These are phyloP conservation scores for Rhodotorula sp. DNA, from an alignment of 1,284 basidiomycete species.

Conservation along the genomic window DNA sequence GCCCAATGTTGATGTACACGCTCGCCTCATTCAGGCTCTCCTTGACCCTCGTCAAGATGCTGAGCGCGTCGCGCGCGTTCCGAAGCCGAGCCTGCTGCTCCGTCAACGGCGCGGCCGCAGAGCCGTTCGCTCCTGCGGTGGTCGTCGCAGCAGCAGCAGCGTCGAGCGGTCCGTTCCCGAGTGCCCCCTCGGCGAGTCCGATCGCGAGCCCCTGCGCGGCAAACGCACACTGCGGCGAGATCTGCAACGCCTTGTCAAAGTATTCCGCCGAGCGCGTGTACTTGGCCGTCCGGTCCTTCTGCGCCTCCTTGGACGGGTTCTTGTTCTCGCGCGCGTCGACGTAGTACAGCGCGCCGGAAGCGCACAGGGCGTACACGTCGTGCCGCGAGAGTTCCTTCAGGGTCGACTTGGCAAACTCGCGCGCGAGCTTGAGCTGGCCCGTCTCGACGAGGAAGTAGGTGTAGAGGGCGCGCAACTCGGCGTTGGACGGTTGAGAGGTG, in stretches of 20 bases:
- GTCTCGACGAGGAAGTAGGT: slow-evolving; percentile 78
- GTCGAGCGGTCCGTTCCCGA: slow-evolving; percentile 58
- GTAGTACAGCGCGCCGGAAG: slow-evolving; percentile 80
- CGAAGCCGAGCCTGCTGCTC: slow-evolving; percentile 61
- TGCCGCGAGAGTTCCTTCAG: slow-evolving; percentile 71
- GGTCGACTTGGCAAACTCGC: slow-evolving; percentile 80
- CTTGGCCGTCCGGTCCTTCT: slow-evolving; percentile 65
- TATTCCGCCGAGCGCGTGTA: slow-evolving; percentile 82
- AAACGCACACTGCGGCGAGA: slow-evolving; percentile 79
- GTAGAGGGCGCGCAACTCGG: slow-evolving; percentile 76
- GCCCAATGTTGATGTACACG: slow-evolving; percentile 91
- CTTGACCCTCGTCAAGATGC: slow-evolving; percentile 81
- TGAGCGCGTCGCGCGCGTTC: slow-evolving; percentile 77
- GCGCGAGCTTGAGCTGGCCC: slow-evolving; percentile 67
- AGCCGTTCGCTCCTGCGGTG: slow-evolving; percentile 44
- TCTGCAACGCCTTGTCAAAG: slow-evolving; percentile 79
- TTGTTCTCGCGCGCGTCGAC: slow-evolving; percentile 73
- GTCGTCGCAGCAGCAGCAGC: slow-evolving; percentile 43
- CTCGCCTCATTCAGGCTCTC: slow-evolving; percentile 74
- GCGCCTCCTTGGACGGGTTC: slow-evolving; percentile 55
- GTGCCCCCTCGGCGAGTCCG: slow-evolving; percentile 80
- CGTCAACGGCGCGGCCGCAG: slow-evolving; percentile 51
- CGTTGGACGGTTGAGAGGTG: slow-evolving; percentile 64
- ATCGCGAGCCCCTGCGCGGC: slow-evolving; percentile 93
- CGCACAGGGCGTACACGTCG: slow-evolving; percentile 87